A percentile compares a stretch with the other conserved stretches of the same genome.
Evolutionary conservation across 345 rosid genomes (phyloP).

Genomic region (Adansonia digitata): DNA sequence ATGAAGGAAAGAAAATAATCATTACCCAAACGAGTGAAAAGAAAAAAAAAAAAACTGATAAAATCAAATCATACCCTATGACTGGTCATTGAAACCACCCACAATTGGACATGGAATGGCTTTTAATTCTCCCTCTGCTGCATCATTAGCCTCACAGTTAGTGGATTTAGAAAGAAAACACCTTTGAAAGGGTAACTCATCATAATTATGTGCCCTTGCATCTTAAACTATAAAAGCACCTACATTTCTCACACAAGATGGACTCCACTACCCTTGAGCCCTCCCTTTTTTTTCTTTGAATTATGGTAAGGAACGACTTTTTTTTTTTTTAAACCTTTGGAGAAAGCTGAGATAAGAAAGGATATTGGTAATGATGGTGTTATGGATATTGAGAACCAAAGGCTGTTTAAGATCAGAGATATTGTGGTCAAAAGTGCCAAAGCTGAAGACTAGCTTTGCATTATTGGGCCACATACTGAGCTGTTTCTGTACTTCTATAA

Average conservation of each 20-base stretch:
- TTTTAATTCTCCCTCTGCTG: not conserved
- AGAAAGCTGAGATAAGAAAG: slow-evolving; percentile 18
- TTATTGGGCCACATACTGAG: slow-evolving; percentile 31
- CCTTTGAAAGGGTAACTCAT: too few species aligned
- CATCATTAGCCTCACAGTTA: slow-evolving; percentile 20
- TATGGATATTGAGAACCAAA: slow-evolving; percentile 24
- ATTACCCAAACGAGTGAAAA: slow-evolving; percentile 15
- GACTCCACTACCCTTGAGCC: slow-evolving; percentile 2
- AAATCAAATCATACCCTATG: slow-evolving; percentile 12
- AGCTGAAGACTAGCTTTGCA: slow-evolving; percentile 21
- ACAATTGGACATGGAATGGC: slow-evolving; percentile 18
- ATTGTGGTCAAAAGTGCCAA: slow-evolving; percentile 46
- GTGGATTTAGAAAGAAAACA: too few species aligned
- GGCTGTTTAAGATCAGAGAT: slow-evolving; percentile 23
- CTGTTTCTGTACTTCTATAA: slow-evolving; percentile 37
- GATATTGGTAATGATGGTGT: slow-evolving; percentile 32
- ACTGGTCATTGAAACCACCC: slow-evolving; percentile 14
- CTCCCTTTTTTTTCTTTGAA: slow-evolving; percentile 9
- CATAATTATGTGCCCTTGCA: slow-evolving; percentile 8
- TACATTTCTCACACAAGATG: not conserved
- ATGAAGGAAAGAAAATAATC: not conserved
- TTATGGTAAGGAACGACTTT: slow-evolving; percentile 10
- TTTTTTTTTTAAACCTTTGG: slow-evolving; percentile 8
- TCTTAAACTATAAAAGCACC: not conserved
- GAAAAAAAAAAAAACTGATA: not conserved